Evolutionary conservation across 495 filamentous ascomycete genomes (phyloP).

Genomic region (Daldinia vernicosa): DNA sequence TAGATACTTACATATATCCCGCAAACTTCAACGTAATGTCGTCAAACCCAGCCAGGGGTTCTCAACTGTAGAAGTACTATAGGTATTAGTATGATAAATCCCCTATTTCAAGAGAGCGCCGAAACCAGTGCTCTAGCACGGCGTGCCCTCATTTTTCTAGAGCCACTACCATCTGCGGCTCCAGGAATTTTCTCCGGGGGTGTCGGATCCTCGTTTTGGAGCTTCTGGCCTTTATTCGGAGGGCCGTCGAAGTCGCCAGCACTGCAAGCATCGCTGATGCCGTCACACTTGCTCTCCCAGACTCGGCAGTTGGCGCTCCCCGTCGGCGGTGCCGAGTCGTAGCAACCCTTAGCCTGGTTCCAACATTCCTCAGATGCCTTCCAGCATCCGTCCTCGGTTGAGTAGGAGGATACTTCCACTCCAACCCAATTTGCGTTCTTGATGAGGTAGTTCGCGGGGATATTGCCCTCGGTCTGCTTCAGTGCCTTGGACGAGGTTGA

Average conservation of each 20-base stretch:
- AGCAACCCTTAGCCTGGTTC: slow-evolving; percentile 65
- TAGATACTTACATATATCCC: neutral
- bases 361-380: slow-evolving; percentile 62
- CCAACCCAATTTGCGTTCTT: slow-evolving; percentile 79
- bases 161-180: slow-evolving; percentile 14
- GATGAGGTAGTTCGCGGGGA: slow-evolving; percentile 64
- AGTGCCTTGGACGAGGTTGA: slow-evolving; percentile 19
- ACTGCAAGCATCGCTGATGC: slow-evolving; percentile 58
- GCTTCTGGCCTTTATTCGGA: slow-evolving; percentile 61
- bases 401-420: slow-evolving; percentile 63
- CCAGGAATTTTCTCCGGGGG: slow-evolving; percentile 32
- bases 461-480: slow-evolving; percentile 52
- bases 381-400: slow-evolving; percentile 67
- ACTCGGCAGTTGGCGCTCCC: slow-evolving; percentile 65
- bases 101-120: slow-evolving; percentile 3
- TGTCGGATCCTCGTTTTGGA: slow-evolving; percentile 40
- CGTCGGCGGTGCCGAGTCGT: slow-evolving; percentile 62
- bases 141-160: slow-evolving; percentile 11
- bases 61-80: neutral
- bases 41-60: neutral
- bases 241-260: slow-evolving; percentile 63
- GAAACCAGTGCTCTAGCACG: slow-evolving; percentile 9
- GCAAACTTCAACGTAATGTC: neutral
- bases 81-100: neutral
- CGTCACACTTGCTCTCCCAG: slow-evolving; percentile 69